A percentile compares a stretch with the other conserved stretches of the same genome.
Evolutionary conservation across 176 grass and related monocot genomes (phyloP).

Genomic region (Avena insularis): DNA sequence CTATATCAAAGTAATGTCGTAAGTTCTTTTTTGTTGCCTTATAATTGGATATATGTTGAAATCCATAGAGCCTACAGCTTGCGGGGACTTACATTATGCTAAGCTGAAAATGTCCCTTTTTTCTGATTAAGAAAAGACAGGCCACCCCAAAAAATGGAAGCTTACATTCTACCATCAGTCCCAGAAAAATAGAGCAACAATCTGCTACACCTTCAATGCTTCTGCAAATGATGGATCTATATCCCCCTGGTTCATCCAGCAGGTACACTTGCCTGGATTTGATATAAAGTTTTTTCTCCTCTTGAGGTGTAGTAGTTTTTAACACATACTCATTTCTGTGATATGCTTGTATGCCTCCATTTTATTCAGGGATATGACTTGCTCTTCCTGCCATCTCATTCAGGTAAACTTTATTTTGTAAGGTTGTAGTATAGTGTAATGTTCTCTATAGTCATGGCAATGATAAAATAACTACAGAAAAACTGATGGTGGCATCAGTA

Average conservation of each 20-base stretch:
- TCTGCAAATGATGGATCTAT: conserved; percentile 64
- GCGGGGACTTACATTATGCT: conserved; percentile 10
- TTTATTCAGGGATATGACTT: conserved; percentile 82
- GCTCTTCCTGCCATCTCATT: conserved; percentile 69
- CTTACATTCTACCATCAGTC: conserved; percentile 48
- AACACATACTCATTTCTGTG: conserved; percentile 8
- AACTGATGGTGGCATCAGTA: background rate
- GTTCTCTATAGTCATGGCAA: background rate
- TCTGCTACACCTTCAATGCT: conserved; percentile 51
- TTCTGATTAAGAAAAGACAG: conserved; percentile 96
- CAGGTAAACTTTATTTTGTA: conserved; percentile 61
- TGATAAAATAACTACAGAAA: background rate
- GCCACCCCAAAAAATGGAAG: conserved; percentile 67
- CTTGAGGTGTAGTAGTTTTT: conserved; percentile 35
- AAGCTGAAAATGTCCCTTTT: conserved; percentile 47
- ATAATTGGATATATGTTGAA: background rate
- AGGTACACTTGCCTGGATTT: conserved; percentile 54
- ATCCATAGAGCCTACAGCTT: background rate
- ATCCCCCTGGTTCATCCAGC: conserved; percentile 69
- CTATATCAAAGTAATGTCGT: conserved; percentile 75
- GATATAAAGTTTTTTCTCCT: background rate
- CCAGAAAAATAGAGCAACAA: conserved; percentile 54
- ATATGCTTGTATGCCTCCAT: conserved; percentile 28
- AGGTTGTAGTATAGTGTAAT: conserved; percentile 31
- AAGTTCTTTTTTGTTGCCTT: conserved; percentile 37